These are phyloP conservation scores for Fagus crenata DNA, from an alignment of 306 rosid genomes.

Conservation along the genomic window DNA sequence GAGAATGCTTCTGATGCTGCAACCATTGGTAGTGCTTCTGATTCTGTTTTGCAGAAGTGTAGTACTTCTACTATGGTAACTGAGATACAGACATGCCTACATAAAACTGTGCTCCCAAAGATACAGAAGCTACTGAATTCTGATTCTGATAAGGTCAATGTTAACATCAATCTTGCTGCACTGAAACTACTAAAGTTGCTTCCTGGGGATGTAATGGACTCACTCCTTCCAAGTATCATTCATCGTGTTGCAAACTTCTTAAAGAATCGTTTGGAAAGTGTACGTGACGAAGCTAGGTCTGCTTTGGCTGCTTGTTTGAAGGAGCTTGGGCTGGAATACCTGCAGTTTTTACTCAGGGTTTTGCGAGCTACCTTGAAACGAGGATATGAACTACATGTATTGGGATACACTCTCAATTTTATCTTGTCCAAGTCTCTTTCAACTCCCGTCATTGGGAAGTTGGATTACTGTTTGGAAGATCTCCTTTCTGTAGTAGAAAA, in stretches of 20 bases:
- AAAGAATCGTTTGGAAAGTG: slow-evolving; percentile 78
- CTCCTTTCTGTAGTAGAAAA: no score
- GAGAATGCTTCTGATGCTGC: slow-evolving; percentile 39
- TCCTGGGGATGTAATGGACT: slow-evolving; percentile 77
- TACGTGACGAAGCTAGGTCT: no score
- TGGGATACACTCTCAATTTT: no score
- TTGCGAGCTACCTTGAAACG: no score
- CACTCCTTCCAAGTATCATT: slow-evolving; percentile 69
- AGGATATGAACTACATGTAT: no score
- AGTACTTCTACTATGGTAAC: slow-evolving; percentile 31
- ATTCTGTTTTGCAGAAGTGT: slow-evolving; percentile 14
- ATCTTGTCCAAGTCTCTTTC: no score
- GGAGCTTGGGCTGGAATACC: no score
- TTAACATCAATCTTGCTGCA: slow-evolving; percentile 76
- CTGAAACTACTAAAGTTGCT: slow-evolving; percentile 81
- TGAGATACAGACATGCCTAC: slow-evolving; percentile 69
- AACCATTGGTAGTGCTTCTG: slow-evolving; percentile 30
- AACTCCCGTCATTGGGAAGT: no score
- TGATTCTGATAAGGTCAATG: slow-evolving; percentile 78
- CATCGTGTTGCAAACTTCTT: slow-evolving; percentile 83
- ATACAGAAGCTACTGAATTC: slow-evolving; percentile 67
- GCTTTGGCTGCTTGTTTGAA: no score
- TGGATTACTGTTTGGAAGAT: no score
- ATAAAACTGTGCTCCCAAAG: slow-evolving; percentile 70
- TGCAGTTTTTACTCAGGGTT: no score